Conservation (phyloP, 371 early-diverging fungal species). For the Mucor piriformis region DNA sequence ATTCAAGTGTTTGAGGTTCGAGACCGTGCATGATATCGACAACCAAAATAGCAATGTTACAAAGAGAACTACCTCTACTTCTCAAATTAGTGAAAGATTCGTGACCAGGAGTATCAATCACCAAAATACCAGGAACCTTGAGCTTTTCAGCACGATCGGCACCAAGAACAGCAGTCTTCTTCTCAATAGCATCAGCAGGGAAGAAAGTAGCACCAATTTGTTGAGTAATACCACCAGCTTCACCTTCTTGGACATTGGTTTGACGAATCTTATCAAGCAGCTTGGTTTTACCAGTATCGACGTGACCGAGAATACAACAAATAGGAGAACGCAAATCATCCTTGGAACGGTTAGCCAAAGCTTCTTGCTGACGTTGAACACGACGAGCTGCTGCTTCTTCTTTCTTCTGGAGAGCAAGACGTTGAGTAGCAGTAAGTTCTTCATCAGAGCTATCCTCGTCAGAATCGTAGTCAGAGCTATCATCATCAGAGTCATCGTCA, state of each 20-base stretch:
- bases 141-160: slow-evolving; percentile 45
- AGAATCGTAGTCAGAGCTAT: slow-evolving; percentile 48
- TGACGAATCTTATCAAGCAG: slow-evolving; percentile 99
- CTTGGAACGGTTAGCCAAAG: slow-evolving; percentile 83
- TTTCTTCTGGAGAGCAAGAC: slow-evolving; percentile 69
- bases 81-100: slow-evolving; percentile 99
- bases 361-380: slow-evolving; percentile 72
- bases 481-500: slow-evolving; percentile 36
- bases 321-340: slow-evolving; percentile 98
- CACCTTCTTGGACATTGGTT: slow-evolving; percentile 99
- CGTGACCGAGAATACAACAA: slow-evolving; percentile 99
- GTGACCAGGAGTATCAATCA: slow-evolving; percentile 99
- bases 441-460: slow-evolving; percentile 66
- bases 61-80: slow-evolving; percentile 98
- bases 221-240: slow-evolving; percentile 99
- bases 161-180: slow-evolving; percentile 86
- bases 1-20: slow-evolving; percentile 99
- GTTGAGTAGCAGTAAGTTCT: slow-evolving; percentile 62
- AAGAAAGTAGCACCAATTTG: slow-evolving; percentile 99
- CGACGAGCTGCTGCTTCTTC: slow-evolving; percentile 83
- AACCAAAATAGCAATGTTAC: slow-evolving; percentile 99
- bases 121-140: slow-evolving; percentile 97
- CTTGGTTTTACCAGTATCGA: slow-evolving; percentile 99
- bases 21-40: slow-evolving; percentile 99
- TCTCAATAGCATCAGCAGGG: slow-evolving; percentile 93